phyloP scores from a whole-genome alignment of 129 eudicot species.

The Artemisia argyi region DNA sequence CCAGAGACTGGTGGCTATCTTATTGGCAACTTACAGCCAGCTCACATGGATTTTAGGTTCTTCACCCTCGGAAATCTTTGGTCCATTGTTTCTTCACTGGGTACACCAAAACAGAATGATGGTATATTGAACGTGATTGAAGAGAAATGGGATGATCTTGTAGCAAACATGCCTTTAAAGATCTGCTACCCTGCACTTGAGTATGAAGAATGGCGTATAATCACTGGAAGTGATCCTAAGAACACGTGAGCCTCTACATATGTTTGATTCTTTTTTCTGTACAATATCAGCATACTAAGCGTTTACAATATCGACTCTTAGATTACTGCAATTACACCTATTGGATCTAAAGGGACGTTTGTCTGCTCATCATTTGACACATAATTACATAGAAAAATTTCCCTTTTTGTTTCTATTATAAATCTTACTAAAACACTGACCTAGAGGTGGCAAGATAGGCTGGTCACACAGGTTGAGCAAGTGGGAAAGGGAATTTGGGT shows the following conservation, averaged over 20 bases:
- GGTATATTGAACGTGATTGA: constrained; percentile 70
- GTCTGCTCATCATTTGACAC: too few relatives aligned
- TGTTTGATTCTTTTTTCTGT: not conserved
- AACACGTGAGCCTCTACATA: constrained; percentile 62
- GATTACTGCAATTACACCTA: not conserved
- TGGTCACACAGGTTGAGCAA: not conserved
- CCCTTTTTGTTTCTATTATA: too few relatives aligned
- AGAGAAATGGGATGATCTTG: constrained; percentile 87
- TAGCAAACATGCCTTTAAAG: constrained; percentile 81
- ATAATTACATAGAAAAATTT: too few relatives aligned
- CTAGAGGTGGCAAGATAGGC: not conserved
- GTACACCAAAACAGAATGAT: constrained; percentile 67
- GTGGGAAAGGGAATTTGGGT: too few relatives aligned
- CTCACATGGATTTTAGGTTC: constrained; percentile 93
- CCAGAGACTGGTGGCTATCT: constrained; percentile 86
- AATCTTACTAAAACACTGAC: not conserved
- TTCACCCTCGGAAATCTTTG: constrained; percentile 88
- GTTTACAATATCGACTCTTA: constrained; percentile 6
- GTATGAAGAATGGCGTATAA: constrained; percentile 86
- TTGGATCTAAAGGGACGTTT: too few relatives aligned
- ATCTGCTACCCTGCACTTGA: constrained; percentile 91
- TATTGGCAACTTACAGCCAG: constrained; percentile 86
- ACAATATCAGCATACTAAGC: not conserved
- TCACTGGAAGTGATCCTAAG: constrained; percentile 93
- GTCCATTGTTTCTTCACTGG: constrained; percentile 78